These are phyloP conservation scores for Phaeosphaeriaceae sp. DNA, from an alignment of 2,329 filamentous ascomycete species.

Conservation along the genomic window DNA sequence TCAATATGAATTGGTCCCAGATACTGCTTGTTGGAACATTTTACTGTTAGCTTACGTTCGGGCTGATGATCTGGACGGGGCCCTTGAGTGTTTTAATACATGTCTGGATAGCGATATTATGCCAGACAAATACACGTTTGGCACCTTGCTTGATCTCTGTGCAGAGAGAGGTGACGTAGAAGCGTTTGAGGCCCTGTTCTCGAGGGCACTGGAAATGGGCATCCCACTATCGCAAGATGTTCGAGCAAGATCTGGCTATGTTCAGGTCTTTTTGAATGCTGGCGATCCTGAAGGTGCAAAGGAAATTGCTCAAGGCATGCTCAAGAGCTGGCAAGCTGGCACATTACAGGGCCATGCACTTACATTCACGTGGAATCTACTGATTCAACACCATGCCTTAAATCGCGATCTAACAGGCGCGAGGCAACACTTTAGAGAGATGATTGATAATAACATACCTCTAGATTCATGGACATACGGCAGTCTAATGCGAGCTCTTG, in stretches of 20 bases:
- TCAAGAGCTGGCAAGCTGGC: slow-evolving; percentile 50
- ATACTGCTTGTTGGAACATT: slow-evolving; percentile 73
- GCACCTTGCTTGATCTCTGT: slow-evolving; percentile 74
- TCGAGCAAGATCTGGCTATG: slow-evolving; percentile 53
- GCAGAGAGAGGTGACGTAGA: slow-evolving; percentile 75
- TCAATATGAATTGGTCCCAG: slow-evolving; percentile 64
- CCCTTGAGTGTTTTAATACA: slow-evolving; percentile 67
- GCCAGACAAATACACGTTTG: slow-evolving; percentile 71
- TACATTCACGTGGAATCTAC: slow-evolving; percentile 77
- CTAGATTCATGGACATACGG: slow-evolving; percentile 65
- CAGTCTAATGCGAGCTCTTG: slow-evolving; percentile 65
- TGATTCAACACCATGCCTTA: slow-evolving; percentile 73
- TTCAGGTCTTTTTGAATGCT: slow-evolving; percentile 66
- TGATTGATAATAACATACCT: slow-evolving; percentile 59
- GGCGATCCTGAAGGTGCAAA: slow-evolving; percentile 51
- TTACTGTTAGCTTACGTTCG: slow-evolving; percentile 74
- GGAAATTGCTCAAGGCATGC: slow-evolving; percentile 64
- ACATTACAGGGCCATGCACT: slow-evolving; percentile 56
- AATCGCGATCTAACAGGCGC: slow-evolving; percentile 64
- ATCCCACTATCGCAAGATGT: slow-evolving; percentile 29
- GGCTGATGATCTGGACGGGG: slow-evolving; percentile 70
- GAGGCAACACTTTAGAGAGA: slow-evolving; percentile 61
- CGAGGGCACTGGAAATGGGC: slow-evolving; percentile 61
- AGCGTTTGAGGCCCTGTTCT: slow-evolving; percentile 69
- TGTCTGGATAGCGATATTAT: slow-evolving; percentile 58